These are phyloP conservation scores for Echinosophora koreensis DNA, from an alignment of 306 rosid species.

Conservation along the genomic window DNA sequence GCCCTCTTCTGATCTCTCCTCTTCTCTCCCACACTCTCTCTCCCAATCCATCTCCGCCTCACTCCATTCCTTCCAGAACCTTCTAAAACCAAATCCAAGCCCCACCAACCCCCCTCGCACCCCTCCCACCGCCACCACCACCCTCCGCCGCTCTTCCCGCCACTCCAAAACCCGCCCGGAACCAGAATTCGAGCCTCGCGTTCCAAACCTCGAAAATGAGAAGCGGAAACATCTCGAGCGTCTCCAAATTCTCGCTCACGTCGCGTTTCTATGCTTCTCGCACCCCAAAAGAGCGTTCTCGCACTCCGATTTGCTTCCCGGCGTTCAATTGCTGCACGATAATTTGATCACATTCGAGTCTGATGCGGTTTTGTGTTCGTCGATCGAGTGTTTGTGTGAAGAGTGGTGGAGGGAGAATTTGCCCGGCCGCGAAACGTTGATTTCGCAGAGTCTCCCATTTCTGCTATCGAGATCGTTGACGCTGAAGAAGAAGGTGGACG, in stretches of 20 bases:
- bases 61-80: constrained; percentile 56
- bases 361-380: constrained; percentile 60
- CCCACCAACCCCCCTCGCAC: constrained; percentile 56
- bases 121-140: constrained; percentile 75
- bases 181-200: constrained; percentile 27
- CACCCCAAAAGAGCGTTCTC: constrained; percentile 69
- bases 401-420: constrained; percentile 92
- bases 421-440: constrained; percentile 67
- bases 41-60: constrained; percentile 56
- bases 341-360: constrained; percentile 70
- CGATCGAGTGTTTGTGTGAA: constrained; percentile 67
- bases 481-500: constrained; percentile 77
- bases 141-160: constrained; percentile 74
- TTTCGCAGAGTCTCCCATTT: constrained; percentile 82
- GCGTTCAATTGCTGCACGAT: constrained; percentile 72
- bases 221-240: constrained; percentile 48
- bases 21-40: constrained; percentile 77
- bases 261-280: constrained; percentile 62
- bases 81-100: constrained; percentile 40
- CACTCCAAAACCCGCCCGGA: constrained; percentile 43
- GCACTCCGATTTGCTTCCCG: constrained; percentile 60
- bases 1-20: constrained; percentile 62
- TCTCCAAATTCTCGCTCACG: constrained; percentile 62
- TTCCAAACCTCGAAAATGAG: constrained; percentile 21
- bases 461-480: constrained; percentile 74